These are phyloP conservation scores for Ceraceosorus guamensis DNA, from an alignment of 1,284 basidiomycete genomes.

Conservation along the genomic window DNA sequence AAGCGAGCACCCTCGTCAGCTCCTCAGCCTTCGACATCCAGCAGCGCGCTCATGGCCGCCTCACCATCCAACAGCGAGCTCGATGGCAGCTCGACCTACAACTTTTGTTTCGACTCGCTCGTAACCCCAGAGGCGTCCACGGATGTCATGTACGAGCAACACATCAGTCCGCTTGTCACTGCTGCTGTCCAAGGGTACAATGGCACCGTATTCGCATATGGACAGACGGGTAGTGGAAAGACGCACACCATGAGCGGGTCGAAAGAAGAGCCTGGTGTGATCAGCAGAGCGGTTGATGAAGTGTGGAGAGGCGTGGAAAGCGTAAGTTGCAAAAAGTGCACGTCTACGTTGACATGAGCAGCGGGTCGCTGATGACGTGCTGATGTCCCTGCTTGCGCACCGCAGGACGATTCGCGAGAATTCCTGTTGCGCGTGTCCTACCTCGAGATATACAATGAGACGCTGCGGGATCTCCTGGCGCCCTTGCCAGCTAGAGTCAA, in stretches of 20 bases:
- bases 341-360: too few relatives aligned
- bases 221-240: conserved; percentile 62
- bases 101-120: conserved; percentile 43
- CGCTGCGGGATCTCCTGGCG: conserved; percentile 53
- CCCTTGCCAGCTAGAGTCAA: conserved; percentile 4
- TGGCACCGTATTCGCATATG: conserved; percentile 88
- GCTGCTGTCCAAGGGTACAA: conserved; percentile 96
- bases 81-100: conserved; percentile 24
- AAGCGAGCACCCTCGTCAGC: conserved; percentile 29
- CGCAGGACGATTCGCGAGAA: conserved; percentile 44
- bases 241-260: conserved; percentile 80
- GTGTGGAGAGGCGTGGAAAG: conserved; percentile 53
- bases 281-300: conserved; percentile 72
- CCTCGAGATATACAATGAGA: conserved; percentile 59
- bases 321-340: background rate
- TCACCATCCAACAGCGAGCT: conserved; percentile 10
- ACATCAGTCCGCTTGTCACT: conserved; percentile 53
- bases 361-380: background rate
- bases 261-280: conserved; percentile 80
- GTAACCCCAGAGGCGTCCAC: conserved; percentile 21
- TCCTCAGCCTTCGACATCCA: conserved; percentile 6
- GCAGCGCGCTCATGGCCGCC: background rate
- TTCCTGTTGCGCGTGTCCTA: conserved; percentile 56
- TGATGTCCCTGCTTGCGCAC: background rate
- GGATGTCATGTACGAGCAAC: conserved; percentile 48